Percentiles rank a stretch among this genome's conserved stretches.
These are phyloP conservation scores for Pouteria campechiana DNA, from an alignment of 179 eudicot species.

Conservation along the genomic window DNA sequence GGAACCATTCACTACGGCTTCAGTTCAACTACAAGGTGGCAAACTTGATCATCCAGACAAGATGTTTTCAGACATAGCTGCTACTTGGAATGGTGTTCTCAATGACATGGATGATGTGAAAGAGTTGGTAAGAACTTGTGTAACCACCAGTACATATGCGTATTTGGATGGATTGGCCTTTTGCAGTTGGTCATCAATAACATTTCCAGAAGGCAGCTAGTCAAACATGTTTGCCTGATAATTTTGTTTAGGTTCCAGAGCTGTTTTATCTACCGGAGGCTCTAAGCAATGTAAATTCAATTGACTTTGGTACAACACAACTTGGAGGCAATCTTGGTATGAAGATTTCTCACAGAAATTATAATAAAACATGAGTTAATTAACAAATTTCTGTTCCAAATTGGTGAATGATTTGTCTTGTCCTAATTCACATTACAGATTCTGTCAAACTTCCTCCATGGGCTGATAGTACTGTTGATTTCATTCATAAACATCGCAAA, in stretches of 20 bases:
- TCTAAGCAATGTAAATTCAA: constrained; percentile 68
- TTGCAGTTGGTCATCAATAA: background rate
- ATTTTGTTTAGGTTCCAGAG: constrained; percentile 70
- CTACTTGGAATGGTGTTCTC: constrained; percentile 96
- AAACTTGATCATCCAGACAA: constrained; percentile 96
- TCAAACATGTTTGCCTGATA: background rate
- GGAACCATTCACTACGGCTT: constrained; percentile 94
- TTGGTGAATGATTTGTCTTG: background rate
- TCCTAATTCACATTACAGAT: constrained; percentile 28
- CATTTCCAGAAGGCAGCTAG: background rate
- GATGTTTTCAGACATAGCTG: constrained; percentile 86
- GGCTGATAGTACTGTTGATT: constrained; percentile 87
- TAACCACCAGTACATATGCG: background rate
- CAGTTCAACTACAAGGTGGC: constrained; percentile 94
- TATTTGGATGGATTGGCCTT: background rate
- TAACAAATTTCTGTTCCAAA: background rate
- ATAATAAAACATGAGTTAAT: too few relatives aligned
- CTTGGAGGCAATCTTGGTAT: constrained; percentile 95
- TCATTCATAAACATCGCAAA: constrained; percentile 85
- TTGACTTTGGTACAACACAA: constrained; percentile 93
- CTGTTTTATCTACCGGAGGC: constrained; percentile 94
- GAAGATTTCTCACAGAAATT: too few relatives aligned
- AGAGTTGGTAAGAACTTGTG: constrained; percentile 60
- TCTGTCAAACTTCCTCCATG: constrained; percentile 86
- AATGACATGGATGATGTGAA: constrained; percentile 99